Evolutionary conservation across 345 rosid genomes (phyloP).

Genomic region (Salix koriyanagi): DNA sequence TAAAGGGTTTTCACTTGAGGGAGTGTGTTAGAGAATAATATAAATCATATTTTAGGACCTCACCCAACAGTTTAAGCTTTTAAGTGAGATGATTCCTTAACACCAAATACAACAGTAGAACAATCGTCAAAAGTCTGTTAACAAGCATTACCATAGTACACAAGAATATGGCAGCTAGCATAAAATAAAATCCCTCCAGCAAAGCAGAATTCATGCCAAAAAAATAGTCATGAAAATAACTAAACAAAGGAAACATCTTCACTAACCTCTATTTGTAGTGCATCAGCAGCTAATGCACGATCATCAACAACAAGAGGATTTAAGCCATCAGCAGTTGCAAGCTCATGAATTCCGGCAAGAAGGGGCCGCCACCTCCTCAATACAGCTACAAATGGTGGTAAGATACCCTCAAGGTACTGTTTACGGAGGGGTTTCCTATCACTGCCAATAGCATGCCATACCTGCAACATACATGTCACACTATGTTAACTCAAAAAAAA

Average conservation of each 20-base stretch:
- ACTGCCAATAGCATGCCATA: constrained; percentile 92
- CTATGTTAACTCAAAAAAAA: constrained; percentile 13
- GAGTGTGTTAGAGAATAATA: no score
- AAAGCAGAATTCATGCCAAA: not conserved
- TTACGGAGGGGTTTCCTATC: constrained; percentile 83
- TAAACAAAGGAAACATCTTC: not conserved
- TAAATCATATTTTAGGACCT: no score
- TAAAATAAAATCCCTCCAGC: not conserved
- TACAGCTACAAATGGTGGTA: constrained; percentile 97
- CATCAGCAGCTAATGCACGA: constrained; percentile 92
- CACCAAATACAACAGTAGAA: not conserved
- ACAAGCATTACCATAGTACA: not conserved
- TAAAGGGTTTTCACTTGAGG: no score
- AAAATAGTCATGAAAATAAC: not conserved
- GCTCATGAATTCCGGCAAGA: constrained; percentile 96
- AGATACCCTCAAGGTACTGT: constrained; percentile 85
- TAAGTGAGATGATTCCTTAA: no score
- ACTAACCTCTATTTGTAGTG: constrained; percentile 84
- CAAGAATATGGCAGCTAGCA: not conserved
- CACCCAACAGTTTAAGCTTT: no score
- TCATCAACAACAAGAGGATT: constrained; percentile 96
- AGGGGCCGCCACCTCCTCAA: constrained; percentile 98
- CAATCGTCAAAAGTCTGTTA: not conserved
- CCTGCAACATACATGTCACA: constrained; percentile 41
- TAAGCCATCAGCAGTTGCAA: constrained; percentile 90